phyloP scores from a whole-genome alignment of 768 basidiomycete genomes.

The Psilocybe azurescens region DNA sequence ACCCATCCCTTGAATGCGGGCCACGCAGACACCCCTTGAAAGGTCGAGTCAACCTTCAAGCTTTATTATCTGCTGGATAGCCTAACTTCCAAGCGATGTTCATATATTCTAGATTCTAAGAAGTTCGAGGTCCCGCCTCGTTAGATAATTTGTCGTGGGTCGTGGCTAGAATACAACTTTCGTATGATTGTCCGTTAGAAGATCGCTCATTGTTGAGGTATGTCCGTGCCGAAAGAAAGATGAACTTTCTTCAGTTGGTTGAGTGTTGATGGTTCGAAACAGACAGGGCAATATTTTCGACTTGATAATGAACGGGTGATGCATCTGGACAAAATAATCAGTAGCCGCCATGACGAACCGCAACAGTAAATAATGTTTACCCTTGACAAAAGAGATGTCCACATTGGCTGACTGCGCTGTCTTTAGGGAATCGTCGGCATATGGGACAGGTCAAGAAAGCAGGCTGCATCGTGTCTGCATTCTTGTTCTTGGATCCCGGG shows the following conservation, averaged over 20 bases:
- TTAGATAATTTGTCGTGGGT: too few species aligned
- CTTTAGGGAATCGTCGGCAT: slow-evolving; percentile 36
- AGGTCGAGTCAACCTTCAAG: neutral
- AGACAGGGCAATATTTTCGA: slow-evolving; percentile 29
- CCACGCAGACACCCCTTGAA: neutral
- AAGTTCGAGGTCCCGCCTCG: too few species aligned
- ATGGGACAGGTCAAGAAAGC: slow-evolving; percentile 34
- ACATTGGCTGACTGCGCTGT: slow-evolving; percentile 34
- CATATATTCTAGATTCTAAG: too few species aligned
- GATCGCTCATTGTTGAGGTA: neutral
- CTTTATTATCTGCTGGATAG: neutral
- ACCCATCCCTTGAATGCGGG: neutral
- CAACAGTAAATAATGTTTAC: slow-evolving; percentile 14
- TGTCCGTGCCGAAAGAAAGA: slow-evolving; percentile 22
- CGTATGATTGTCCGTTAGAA: neutral
- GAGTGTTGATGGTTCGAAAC: slow-evolving; percentile 22
- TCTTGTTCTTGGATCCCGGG: neutral
- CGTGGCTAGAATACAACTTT: too few species aligned
- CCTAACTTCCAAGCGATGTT: too few species aligned
- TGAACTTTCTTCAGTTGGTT: slow-evolving; percentile 24
- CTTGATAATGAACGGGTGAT: slow-evolving; percentile 20
- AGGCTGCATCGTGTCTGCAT: slow-evolving; percentile 5
- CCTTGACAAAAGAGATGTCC: slow-evolving; percentile 35
- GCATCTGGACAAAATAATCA: slow-evolving; percentile 19
- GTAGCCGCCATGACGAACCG: neutral